Percentiles rank a stretch among this genome's conserved stretches.
phyloP scores from a whole-genome alignment of 768 basidiomycete species.

The Suillus brevipes region DNA sequence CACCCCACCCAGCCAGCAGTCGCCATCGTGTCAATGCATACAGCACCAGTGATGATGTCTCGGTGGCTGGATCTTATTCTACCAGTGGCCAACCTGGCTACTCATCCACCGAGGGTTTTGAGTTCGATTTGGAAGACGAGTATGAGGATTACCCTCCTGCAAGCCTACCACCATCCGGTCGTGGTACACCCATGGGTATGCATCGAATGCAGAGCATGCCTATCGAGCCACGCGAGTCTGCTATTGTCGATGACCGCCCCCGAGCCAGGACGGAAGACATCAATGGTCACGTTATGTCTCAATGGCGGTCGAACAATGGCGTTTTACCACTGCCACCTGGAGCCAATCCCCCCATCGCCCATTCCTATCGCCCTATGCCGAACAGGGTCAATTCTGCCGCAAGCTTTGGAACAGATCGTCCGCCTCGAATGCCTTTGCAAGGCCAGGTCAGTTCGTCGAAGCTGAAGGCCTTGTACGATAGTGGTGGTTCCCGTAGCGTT shows the following conservation, averaged over 20 bases:
- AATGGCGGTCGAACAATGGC: slow-evolving; percentile 58
- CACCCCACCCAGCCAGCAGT: slow-evolving; percentile 35
- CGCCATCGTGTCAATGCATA: slow-evolving; percentile 39
- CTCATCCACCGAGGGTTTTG: slow-evolving; percentile 67
- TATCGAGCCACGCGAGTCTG: slow-evolving; percentile 49
- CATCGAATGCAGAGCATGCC: slow-evolving; percentile 61
- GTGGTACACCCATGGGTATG: slow-evolving; percentile 69
- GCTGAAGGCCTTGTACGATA: slow-evolving; percentile 55
- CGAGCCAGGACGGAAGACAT: slow-evolving; percentile 71
- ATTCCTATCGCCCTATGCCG: slow-evolving; percentile 42
- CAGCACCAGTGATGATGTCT: slow-evolving; percentile 37
- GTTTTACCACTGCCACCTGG: slow-evolving; percentile 39
- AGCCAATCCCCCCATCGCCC: slow-evolving; percentile 19
- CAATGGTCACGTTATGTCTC: slow-evolving; percentile 60
- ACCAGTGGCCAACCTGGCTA: slow-evolving; percentile 33
- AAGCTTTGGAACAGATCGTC: slow-evolving; percentile 48
- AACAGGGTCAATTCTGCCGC: slow-evolving; percentile 49
- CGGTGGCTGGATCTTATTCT: slow-evolving; percentile 33
- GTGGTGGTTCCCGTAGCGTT: slow-evolving; percentile 33
- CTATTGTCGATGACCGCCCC: slow-evolving; percentile 50
- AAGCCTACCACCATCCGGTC: slow-evolving; percentile 52
- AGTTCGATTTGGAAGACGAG: slow-evolving; percentile 72
- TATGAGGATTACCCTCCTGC: slow-evolving; percentile 72
- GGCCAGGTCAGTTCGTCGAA: slow-evolving; percentile 72
- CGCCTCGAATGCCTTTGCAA: slow-evolving; percentile 47